Percentiles rank a stretch among this genome's conserved stretches.
Conservation (phyloP, 2,329 filamentous ascomycete species). For the Zopfia rhizophila region DNA sequence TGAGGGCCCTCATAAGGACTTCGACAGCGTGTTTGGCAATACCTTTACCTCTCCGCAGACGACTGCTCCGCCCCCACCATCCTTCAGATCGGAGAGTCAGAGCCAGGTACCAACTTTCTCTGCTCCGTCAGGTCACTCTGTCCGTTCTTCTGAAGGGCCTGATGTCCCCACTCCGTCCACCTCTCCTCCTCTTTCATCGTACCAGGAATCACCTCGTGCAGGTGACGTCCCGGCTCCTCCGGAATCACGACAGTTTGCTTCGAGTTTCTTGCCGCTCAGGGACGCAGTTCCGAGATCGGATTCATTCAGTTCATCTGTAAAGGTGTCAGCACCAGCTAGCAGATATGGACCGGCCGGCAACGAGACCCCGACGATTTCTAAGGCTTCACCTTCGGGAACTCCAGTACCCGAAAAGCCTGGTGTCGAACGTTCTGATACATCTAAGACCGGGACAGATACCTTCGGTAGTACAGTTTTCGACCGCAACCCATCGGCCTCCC, state of each 20-base stretch:
- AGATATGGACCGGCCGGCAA: conserved; percentile 65
- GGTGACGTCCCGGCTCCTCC: conserved; percentile 72
- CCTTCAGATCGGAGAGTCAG: conserved; percentile 67
- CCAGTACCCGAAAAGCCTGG: conserved; percentile 62
- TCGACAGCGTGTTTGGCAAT: conserved; percentile 88
- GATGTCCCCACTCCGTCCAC: conserved; percentile 70
- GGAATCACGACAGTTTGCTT: conserved; percentile 80
- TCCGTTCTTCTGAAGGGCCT: conserved; percentile 58
- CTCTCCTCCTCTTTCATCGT: conserved; percentile 68
- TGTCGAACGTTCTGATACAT: conserved; percentile 47
- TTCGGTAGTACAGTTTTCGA: conserved; percentile 50
- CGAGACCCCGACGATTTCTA: conserved; percentile 57
- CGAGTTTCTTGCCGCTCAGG: conserved; percentile 77
- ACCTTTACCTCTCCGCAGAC: conserved; percentile 63
- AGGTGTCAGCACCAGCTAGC: conserved; percentile 78
- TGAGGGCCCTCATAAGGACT: conserved; percentile 59
- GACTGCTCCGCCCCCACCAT: conserved; percentile 63
- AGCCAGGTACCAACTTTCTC: conserved; percentile 49
- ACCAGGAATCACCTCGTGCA: conserved; percentile 65
- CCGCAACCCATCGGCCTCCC: conserved; percentile 50
- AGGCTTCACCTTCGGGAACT: conserved; percentile 57
- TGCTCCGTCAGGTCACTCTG: conserved; percentile 53
- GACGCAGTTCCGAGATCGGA: conserved; percentile 67
- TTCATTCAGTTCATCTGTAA: conserved; percentile 80
- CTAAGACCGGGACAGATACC: conserved; percentile 48